phyloP scores from a whole-genome alignment of 2,329 filamentous ascomycete genomes.

The Ilyonectria sp. region DNA sequence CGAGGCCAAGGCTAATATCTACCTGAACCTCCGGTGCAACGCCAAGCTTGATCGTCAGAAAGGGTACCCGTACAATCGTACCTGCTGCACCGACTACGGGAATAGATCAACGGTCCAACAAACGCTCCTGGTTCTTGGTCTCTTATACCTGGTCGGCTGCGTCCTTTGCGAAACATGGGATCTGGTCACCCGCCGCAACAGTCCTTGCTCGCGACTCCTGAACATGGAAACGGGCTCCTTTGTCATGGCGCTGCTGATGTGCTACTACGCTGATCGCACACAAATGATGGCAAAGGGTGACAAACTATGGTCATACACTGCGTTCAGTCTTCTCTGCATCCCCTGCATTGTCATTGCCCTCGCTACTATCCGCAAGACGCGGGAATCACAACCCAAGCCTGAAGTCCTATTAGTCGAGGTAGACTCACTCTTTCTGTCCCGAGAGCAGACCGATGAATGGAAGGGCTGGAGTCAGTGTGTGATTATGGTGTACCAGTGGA shows the following conservation, averaged over 20 bases:
- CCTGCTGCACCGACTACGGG: constrained; percentile 67
- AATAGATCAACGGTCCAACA: constrained; percentile 43
- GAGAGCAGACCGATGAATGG: constrained; percentile 75
- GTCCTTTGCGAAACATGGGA: constrained; percentile 34
- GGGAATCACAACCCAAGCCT: constrained; percentile 29
- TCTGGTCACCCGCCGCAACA: constrained; percentile 28
- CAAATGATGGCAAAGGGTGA: constrained; percentile 49
- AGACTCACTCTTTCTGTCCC: constrained; percentile 46
- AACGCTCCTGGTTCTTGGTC: constrained; percentile 36
- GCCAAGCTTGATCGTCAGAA: constrained; percentile 50
- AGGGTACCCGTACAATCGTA: constrained; percentile 62
- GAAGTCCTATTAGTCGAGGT: constrained; percentile 16
- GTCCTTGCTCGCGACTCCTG: constrained; percentile 35
- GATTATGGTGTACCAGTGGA: constrained; percentile 68
- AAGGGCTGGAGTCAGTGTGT: constrained; percentile 76
- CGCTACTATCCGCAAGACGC: constrained; percentile 39
- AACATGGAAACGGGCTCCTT: constrained; percentile 47
- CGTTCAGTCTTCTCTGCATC: constrained; percentile 41
- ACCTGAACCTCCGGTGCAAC: constrained; percentile 69
- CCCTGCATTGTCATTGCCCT: constrained; percentile 39
- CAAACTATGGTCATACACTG: constrained; percentile 42
- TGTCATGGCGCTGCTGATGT: constrained; percentile 45
- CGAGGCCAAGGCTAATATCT: constrained; percentile 55
- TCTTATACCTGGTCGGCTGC: constrained; percentile 39
- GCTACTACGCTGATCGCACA: constrained; percentile 50